Percentiles rank a stretch among this genome's conserved stretches.
phyloP scores from a whole-genome alignment of 495 filamentous ascomycete species.

The Penicillium subrubescens region DNA sequence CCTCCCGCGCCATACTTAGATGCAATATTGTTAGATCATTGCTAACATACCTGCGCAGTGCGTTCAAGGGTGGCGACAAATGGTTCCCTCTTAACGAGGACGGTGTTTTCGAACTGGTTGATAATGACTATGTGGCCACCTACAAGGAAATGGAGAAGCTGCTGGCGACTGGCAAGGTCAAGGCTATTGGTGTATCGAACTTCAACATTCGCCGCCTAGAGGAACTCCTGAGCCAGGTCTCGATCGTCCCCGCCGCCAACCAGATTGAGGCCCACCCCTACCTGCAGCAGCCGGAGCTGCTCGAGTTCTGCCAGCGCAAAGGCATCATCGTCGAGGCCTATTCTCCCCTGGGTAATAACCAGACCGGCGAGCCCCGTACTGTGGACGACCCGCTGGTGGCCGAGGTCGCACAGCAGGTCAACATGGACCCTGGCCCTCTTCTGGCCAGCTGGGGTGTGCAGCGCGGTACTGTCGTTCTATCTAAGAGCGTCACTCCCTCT shows the following conservation, averaged over 20 bases:
- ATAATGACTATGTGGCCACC: background rate
- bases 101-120: background rate
- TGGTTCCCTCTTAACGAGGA: background rate
- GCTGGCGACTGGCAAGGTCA: slow-evolving; percentile 56
- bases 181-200: slow-evolving; percentile 62
- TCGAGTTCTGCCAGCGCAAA: slow-evolving; percentile 48
- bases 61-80: background rate
- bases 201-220: slow-evolving; percentile 51
- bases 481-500: slow-evolving; percentile 51
- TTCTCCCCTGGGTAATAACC: slow-evolving; percentile 49
- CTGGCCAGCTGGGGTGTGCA: slow-evolving; percentile 44
- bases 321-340: slow-evolving; percentile 62
- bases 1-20: background rate
- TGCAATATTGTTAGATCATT: background rate
- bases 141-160: slow-evolving; percentile 58
- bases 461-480: slow-evolving; percentile 50
- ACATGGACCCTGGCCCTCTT: background rate
- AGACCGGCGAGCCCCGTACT: background rate
- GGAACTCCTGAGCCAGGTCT: slow-evolving; percentile 36
- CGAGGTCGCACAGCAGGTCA: background rate
- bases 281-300: slow-evolving; percentile 54
- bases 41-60: background rate
- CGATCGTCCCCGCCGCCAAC: slow-evolving; percentile 55
- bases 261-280: slow-evolving; percentile 68
- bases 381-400: background rate